Evolutionary conservation across 345 rosid genomes (phyloP).

Genomic region (Erysimum cheiranthoides): DNA sequence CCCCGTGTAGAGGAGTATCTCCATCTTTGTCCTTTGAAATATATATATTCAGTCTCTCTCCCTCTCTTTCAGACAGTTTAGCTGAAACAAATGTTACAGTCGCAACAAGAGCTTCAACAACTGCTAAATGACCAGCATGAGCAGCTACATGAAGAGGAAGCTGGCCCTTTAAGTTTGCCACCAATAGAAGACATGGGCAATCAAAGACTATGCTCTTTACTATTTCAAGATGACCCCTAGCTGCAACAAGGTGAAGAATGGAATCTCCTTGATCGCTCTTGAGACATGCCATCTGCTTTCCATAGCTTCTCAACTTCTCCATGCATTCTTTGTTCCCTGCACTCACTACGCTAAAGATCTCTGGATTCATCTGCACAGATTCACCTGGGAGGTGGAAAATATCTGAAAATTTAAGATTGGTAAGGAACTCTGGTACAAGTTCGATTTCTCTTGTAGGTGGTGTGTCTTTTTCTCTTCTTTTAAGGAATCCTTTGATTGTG

Average conservation of each 20-base stretch:
- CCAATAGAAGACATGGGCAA: not conserved
- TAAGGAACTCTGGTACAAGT: not conserved
- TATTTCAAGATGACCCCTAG: not conserved
- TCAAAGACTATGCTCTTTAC: not conserved
- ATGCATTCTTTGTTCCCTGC: not conserved
- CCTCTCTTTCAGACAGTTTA: not conserved
- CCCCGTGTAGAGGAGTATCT: constrained; percentile 36
- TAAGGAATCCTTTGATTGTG: too few relatives aligned
- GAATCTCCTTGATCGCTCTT: not conserved
- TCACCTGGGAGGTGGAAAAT: not conserved
- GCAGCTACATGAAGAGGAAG: constrained; percentile 31
- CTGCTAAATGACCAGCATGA: not conserved
- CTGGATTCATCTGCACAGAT: not conserved
- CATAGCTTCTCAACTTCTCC: not conserved
- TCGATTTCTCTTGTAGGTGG: not conserved
- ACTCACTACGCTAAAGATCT: not conserved
- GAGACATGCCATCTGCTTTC: not conserved
- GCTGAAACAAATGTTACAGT: not conserved
- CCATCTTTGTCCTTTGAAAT: constrained; percentile 17
- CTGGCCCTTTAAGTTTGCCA: not conserved
- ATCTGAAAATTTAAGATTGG: not conserved
- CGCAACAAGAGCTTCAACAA: not conserved
- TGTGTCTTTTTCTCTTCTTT: too few relatives aligned
- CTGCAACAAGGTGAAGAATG: constrained; percentile 4
- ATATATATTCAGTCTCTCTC: not conserved